A percentile compares a stretch with the other conserved stretches of the same genome.
Evolutionary conservation across 2,329 filamentous ascomycete genomes (phyloP).

Genomic region (Passalora sequoiae): DNA sequence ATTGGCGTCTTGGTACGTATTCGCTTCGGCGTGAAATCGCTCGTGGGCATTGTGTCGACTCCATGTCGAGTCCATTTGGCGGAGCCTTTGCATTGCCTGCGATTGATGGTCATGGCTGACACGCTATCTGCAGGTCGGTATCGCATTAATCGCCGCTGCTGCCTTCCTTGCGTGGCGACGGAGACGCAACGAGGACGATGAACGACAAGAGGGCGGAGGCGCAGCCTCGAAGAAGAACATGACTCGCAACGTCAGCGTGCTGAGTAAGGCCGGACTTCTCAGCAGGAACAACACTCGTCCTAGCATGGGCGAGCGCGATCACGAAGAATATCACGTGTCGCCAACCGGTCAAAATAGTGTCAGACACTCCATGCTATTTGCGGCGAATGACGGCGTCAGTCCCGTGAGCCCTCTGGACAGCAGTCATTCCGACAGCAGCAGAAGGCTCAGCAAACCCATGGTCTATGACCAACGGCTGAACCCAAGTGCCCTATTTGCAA

Average conservation of each 20-base stretch:
- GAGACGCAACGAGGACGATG: slow-evolving; percentile 24
- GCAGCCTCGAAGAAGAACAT: slow-evolving; percentile 20
- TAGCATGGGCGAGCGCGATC: slow-evolving; percentile 27
- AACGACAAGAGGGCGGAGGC: slow-evolving; percentile 10
- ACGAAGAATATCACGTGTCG: slow-evolving; percentile 21
- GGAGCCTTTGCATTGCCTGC: too few species aligned
- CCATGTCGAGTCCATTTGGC: too few species aligned
- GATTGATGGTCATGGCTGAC: too few species aligned
- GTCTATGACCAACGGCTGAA: slow-evolving; percentile 48
- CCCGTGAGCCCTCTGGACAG: slow-evolving; percentile 31
- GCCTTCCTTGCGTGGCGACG: slow-evolving; percentile 40
- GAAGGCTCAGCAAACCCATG: slow-evolving; percentile 41
- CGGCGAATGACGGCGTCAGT: slow-evolving; percentile 24
- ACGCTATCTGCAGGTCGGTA: too few species aligned
- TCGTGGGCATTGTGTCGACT: too few species aligned
- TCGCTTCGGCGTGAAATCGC: too few species aligned
- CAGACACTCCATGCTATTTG: slow-evolving; percentile 32
- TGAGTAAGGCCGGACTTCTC: slow-evolving; percentile 46
- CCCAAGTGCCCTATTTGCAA: slow-evolving; percentile 43
- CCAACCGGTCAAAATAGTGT: slow-evolving; percentile 27
- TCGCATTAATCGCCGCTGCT: slow-evolving; percentile 36
- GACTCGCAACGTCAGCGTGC: slow-evolving; percentile 43
- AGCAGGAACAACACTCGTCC: slow-evolving; percentile 19
- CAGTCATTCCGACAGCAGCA: slow-evolving; percentile 24
- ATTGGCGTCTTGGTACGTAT: slow-evolving; percentile 41